Evolutionary conservation across 2,329 filamentous ascomycete species (phyloP).

Genomic region (Ophiostoma angusticollis): DNA sequence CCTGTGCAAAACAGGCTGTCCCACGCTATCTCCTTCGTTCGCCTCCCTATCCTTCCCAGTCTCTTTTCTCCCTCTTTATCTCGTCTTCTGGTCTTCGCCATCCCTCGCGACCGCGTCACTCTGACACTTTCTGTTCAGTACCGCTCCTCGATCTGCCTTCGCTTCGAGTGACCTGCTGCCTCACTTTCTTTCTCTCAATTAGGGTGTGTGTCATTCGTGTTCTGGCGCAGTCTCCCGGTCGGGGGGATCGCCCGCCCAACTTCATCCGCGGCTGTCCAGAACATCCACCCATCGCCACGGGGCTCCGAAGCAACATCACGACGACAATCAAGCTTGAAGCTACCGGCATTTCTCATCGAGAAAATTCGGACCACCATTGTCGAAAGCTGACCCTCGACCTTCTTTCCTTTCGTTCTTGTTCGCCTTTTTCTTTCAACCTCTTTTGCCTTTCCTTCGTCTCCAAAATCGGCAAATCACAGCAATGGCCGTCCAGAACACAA

Average conservation of each 20-base stretch:
- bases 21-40: neutral
- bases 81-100: too few species aligned
- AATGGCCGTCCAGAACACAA: slow-evolving; percentile 11
- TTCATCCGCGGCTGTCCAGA: too few species aligned
- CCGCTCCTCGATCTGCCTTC: neutral
- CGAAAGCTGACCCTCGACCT: too few species aligned
- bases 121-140: neutral
- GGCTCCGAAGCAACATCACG: too few species aligned
- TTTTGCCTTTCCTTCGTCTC: too few species aligned
- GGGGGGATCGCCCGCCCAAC: slow-evolving; percentile 7
- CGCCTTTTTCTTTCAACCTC: neutral
- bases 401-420: too few species aligned
- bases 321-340: too few species aligned
- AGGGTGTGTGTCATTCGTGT: neutral
- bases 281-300: too few species aligned
- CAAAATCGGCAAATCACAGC: slow-evolving; percentile 7
- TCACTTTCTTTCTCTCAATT: neutral
- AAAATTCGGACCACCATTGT: too few species aligned
- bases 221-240: slow-evolving; percentile 5
- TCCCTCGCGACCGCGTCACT: too few species aligned
- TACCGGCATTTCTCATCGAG: too few species aligned
- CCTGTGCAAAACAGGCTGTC: too few species aligned
- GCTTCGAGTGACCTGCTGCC: neutral
- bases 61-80: neutral
- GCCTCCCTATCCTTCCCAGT: neutral